Conservation (phyloP, 2,329 filamentous ascomycete genomes). For the Paraconiothyrium sp. region DNA sequence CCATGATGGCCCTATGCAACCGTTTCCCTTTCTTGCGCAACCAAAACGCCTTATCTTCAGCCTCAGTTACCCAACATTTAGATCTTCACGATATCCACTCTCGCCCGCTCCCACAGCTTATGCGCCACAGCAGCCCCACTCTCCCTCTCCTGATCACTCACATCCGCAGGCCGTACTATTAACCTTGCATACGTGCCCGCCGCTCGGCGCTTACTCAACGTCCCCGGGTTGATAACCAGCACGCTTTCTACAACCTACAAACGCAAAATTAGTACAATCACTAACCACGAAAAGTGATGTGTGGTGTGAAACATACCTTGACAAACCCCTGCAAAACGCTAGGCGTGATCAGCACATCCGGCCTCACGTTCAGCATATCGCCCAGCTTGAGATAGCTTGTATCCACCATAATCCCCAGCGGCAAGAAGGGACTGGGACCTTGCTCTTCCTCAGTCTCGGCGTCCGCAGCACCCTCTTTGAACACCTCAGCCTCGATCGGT, state of each 20-base stretch:
- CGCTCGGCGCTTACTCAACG: constrained; percentile 82
- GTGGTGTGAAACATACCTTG: constrained; percentile 67
- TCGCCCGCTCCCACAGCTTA: constrained; percentile 80
- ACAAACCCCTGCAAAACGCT: constrained; percentile 87
- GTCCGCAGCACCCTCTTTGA: constrained; percentile 59
- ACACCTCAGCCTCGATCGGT: constrained; percentile 56
- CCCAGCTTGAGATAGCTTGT: constrained; percentile 85
- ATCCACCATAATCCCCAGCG: constrained; percentile 79
- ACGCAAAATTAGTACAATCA: constrained; percentile 19
- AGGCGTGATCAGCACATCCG: constrained; percentile 85
- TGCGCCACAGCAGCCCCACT: constrained; percentile 70
- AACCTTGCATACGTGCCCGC: constrained; percentile 88
- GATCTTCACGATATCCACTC: constrained; percentile 88
- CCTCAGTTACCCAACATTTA: constrained; percentile 12
- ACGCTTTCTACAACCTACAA: constrained; percentile 87
- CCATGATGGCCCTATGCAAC: not conserved
- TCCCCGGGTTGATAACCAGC: constrained; percentile 88
- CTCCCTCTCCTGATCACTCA: constrained; percentile 67
- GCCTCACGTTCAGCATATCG: constrained; percentile 86
- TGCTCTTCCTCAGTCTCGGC: constrained; percentile 56
- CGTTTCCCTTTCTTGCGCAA: not conserved
- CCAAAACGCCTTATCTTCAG: not conserved
- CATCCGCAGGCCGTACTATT: constrained; percentile 72
- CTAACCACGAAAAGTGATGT: constrained; percentile 9
- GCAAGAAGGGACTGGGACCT: constrained; percentile 43